Evolutionary conservation across 495 filamentous ascomycete species (phyloP).

Genomic region (Lichina pygmaea): DNA sequence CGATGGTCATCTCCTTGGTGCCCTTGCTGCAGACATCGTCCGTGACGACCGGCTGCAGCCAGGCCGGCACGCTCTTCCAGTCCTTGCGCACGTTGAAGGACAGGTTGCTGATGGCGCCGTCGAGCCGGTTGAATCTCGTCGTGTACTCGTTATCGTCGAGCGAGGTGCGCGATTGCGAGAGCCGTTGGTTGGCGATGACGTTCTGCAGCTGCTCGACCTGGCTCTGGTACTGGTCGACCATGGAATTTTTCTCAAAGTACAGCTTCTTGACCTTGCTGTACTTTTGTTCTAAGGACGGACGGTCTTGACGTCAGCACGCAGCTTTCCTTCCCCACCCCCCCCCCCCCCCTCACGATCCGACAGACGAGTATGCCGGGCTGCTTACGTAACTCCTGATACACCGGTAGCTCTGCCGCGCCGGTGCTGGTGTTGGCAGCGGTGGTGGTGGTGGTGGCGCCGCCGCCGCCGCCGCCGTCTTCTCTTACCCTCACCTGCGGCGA

Average conservation of each 20-base stretch:
- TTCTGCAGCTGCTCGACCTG: slow-evolving; percentile 93
- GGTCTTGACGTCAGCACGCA: no score
- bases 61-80: slow-evolving; percentile 55
- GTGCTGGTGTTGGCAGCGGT: no score
- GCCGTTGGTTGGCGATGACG: slow-evolving; percentile 78
- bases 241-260: slow-evolving; percentile 85
- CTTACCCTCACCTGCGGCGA: background rate
- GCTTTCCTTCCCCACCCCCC: background rate
- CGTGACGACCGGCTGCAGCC: slow-evolving; percentile 56
- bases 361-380: background rate
- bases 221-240: no score
- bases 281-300: slow-evolving; percentile 46
- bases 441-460: no score
- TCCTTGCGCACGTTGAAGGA: slow-evolving; percentile 87
- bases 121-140: slow-evolving; percentile 70
- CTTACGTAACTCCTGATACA: slow-evolving; percentile 1
- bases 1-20: slow-evolving; percentile 88
- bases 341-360: background rate
- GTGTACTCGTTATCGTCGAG: slow-evolving; percentile 91
- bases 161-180: slow-evolving; percentile 81
- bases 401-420: background rate
- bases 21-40: slow-evolving; percentile 54
- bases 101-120: slow-evolving; percentile 83
- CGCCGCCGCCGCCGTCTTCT: background rate
- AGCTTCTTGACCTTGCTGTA: slow-evolving; percentile 95